Percentiles rank a stretch among this genome's conserved stretches.
Conservation (phyloP, 495 filamentous ascomycete genomes). For the Corynascus novoguineensis region DNA sequence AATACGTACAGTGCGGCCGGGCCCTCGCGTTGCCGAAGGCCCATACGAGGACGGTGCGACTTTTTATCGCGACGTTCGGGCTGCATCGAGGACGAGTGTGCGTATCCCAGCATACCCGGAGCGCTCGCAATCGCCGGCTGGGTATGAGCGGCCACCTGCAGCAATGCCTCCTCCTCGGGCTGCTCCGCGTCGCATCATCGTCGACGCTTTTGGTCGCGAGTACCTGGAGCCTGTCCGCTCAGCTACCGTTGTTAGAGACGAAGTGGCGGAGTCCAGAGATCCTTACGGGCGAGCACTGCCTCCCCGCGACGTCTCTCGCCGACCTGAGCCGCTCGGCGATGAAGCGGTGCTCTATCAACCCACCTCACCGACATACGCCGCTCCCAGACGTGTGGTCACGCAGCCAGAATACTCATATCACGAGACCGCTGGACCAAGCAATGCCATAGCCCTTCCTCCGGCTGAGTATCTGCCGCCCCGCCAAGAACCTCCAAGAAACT, state of each 20-base stretch:
- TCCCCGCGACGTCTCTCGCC: conserved; percentile 49
- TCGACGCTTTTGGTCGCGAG: conserved; percentile 66
- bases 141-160: conserved; percentile 43
- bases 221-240: conserved; percentile 58
- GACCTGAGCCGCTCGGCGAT: conserved; percentile 45
- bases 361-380: conserved; percentile 35
- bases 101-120: conserved; percentile 48
- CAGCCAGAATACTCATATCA: conserved; percentile 52
- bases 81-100: conserved; percentile 37
- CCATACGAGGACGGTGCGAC: conserved; percentile 39
- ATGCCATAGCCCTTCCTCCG: conserved; percentile 29
- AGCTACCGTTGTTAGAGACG: conserved; percentile 36
- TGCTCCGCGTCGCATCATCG: conserved; percentile 53
- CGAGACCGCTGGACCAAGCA: conserved; percentile 43
- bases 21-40: conserved; percentile 51
- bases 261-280: conserved; percentile 36
- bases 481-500: conserved; percentile 45
- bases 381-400: conserved; percentile 47
- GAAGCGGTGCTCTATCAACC: conserved; percentile 42
- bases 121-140: conserved; percentile 54
- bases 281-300: conserved; percentile 40
- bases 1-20: conserved; percentile 48
- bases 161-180: conserved; percentile 54
- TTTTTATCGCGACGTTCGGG: conserved; percentile 51
- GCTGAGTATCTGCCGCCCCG: conserved; percentile 39